phyloP scores from a whole-genome alignment of 1,284 basidiomycete species.

The Austroboletus olivaceoglutinosus region DNA sequence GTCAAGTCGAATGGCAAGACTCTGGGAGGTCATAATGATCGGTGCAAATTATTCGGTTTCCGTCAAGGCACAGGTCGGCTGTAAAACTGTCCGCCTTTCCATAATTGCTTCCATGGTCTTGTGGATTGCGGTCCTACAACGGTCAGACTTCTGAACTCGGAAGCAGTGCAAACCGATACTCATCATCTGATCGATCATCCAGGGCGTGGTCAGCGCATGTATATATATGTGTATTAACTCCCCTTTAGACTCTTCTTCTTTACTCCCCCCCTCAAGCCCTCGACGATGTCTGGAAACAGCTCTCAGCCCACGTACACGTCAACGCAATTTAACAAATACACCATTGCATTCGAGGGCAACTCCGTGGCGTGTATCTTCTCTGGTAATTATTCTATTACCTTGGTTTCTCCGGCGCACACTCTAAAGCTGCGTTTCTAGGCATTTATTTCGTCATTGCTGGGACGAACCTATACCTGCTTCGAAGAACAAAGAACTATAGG shows the following conservation, averaged over 20 bases:
- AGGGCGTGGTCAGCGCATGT: background rate
- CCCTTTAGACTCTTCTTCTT: background rate
- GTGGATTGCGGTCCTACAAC: background rate
- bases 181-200: background rate
- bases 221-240: background rate
- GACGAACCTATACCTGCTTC: conserved; percentile 15
- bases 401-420: background rate
- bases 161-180: background rate
- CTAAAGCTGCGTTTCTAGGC: conserved; percentile 6
- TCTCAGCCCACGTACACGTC: conserved; percentile 10
- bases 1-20: no score
- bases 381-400: conserved; percentile 1
- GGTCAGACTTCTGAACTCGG: background rate
- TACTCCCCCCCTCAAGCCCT: background rate
- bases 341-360: conserved; percentile 21
- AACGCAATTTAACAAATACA: conserved; percentile 12
- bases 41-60: no score
- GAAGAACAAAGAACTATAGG: conserved; percentile 14
- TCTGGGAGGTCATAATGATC: no score
- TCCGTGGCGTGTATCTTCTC: conserved; percentile 20
- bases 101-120: background rate
- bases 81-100: background rate
- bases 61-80: background rate
- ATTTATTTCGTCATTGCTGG: conserved; percentile 18
- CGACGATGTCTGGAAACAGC: conserved; percentile 18